Evolutionary conservation across 225 moss, liverwort and hornwort species (phyloP).

Genomic region (Sphagnum tenellum): DNA sequence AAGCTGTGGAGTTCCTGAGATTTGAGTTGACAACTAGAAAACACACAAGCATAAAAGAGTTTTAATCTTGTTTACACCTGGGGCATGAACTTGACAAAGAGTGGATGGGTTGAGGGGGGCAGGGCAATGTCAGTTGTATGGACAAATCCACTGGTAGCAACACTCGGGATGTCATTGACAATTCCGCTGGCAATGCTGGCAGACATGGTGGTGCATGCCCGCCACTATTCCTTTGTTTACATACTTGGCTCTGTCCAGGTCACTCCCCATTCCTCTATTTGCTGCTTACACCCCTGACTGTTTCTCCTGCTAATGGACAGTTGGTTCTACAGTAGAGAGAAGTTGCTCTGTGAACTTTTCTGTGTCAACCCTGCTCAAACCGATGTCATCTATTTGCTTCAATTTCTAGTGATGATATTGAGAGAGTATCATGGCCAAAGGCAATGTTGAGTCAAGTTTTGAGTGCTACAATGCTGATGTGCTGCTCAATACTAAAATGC

Average conservation of each 20-base stretch:
- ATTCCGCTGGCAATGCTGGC: slow-evolving; percentile 96
- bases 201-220: slow-evolving; percentile 91
- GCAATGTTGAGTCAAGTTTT: not conserved
- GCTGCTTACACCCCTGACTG: not conserved
- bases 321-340: not conserved
- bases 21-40: not conserved
- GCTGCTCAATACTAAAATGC: too few species aligned
- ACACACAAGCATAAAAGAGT: not conserved
- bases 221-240: slow-evolving; percentile 86
- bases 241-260: slow-evolving; percentile 94
- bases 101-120: too few species aligned
- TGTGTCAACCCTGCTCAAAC: not conserved
- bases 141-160: slow-evolving; percentile 96
- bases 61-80: too few species aligned
- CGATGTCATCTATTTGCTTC: too few species aligned
- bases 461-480: not conserved
- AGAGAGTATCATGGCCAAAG: not conserved
- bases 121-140: slow-evolving; percentile 99
- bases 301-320: not conserved
- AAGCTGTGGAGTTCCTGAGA: not conserved
- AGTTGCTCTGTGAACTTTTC: not conserved
- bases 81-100: too few species aligned
- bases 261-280: not conserved
- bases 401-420: not conserved
- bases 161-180: slow-evolving; percentile 92